Percentiles rank a stretch among this genome's conserved stretches.
These are phyloP conservation scores for Candida gorgasii DNA, from an alignment of 805 yeast species.

Conservation along the genomic window DNA sequence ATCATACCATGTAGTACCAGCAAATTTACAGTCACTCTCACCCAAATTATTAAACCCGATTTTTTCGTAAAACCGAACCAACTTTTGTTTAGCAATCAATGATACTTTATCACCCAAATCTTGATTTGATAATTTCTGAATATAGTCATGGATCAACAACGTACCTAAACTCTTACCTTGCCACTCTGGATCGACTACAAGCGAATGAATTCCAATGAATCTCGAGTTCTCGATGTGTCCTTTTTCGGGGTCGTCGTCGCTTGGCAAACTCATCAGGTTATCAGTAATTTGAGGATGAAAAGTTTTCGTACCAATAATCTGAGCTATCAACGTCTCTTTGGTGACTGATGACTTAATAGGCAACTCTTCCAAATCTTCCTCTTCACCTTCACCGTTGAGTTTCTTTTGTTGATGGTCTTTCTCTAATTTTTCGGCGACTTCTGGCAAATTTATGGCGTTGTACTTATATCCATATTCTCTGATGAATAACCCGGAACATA, in stretches of 20 bases:
- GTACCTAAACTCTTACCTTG: constrained; percentile 84
- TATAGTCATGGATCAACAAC: constrained; percentile 79
- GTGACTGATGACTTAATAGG: constrained; percentile 52
- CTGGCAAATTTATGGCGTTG: constrained; percentile 43
- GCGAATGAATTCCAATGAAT: constrained; percentile 77
- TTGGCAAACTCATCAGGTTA: constrained; percentile 62
- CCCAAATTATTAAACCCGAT: constrained; percentile 80
- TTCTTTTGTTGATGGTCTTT: constrained; percentile 23
- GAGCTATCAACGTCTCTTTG: constrained; percentile 73
- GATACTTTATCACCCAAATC: constrained; percentile 78
- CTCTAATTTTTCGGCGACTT: constrained; percentile 36
- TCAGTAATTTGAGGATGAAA: constrained; percentile 50
- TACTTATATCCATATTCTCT: constrained; percentile 58
- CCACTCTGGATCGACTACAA: constrained; percentile 75
- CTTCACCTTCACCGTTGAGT: constrained; percentile 19
- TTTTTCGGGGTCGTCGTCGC: constrained; percentile 26
- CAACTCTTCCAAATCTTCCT: constrained; percentile 36
- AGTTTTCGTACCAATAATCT: constrained; percentile 76
- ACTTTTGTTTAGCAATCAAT: constrained; percentile 67
- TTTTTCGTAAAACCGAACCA: constrained; percentile 76
- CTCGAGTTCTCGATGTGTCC: constrained; percentile 80
- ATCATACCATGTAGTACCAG: constrained; percentile 63
- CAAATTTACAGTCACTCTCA: constrained; percentile 57
- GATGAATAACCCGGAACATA: constrained; percentile 83
- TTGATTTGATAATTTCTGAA: constrained; percentile 86